Percentiles rank a stretch among this genome's conserved stretches.
Evolutionary conservation across 768 basidiomycete genomes (phyloP).

Genomic region (Boletales sp.): DNA sequence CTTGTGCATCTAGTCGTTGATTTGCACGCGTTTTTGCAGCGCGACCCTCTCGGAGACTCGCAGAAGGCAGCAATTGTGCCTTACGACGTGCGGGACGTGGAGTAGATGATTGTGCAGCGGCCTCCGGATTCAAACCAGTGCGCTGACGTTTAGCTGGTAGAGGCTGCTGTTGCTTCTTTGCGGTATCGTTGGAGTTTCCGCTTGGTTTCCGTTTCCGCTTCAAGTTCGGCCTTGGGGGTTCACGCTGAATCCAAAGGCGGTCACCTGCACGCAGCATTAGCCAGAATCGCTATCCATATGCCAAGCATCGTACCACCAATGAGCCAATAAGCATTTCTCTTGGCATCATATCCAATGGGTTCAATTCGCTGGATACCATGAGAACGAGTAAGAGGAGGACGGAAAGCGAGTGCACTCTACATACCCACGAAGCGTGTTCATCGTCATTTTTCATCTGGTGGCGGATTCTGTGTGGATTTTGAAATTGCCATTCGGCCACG

Average conservation of each 20-base stretch:
- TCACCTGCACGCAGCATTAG: constrained; percentile 47
- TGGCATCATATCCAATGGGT: constrained; percentile 80
- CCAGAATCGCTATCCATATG: neutral
- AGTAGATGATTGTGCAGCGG: constrained; percentile 4
- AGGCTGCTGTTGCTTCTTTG: constrained; percentile 19
- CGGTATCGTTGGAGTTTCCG: constrained; percentile 10
- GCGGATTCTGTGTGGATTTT: constrained; percentile 67
- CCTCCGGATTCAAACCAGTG: constrained; percentile 2
- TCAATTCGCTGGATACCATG: constrained; percentile 61
- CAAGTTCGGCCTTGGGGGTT: constrained; percentile 44
- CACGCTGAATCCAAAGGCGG: constrained; percentile 85
- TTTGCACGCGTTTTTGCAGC: constrained; percentile 74
- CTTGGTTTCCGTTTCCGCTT: constrained; percentile 42
- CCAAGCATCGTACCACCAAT: constrained; percentile 57
- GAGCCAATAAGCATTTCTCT: constrained; percentile 79
- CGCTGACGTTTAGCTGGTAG: constrained; percentile 26
- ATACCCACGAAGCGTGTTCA: constrained; percentile 74
- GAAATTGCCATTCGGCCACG: constrained; percentile 84
- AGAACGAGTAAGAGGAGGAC: constrained; percentile 2
- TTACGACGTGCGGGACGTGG: constrained; percentile 13
- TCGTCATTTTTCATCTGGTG: constrained; percentile 77
- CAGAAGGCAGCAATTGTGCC: constrained; percentile 12
- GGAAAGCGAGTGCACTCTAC: constrained; percentile 21
- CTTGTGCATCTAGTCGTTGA: constrained; percentile 62
- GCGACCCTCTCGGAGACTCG: constrained; percentile 46